phyloP scores from a whole-genome alignment of 106 monocot species.

The Cymbidium sinense region DNA sequence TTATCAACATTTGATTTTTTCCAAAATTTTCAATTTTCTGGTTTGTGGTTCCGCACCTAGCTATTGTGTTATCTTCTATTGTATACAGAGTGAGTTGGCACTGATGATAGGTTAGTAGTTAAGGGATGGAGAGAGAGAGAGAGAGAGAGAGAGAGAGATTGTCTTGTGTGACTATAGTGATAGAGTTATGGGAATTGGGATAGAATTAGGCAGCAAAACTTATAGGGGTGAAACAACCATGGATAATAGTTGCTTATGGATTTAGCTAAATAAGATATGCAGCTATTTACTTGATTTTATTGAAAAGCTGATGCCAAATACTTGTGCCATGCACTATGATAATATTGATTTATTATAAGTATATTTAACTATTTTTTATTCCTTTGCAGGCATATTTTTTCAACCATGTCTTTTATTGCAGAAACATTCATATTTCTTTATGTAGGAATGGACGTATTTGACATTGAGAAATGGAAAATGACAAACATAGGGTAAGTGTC shows the following conservation, averaged over 20 bases:
- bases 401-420: constrained; percentile 73
- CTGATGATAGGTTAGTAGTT: too few species aligned
- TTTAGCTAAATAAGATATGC: background rate
- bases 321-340: background rate
- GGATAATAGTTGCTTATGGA: background rate
- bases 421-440: constrained; percentile 81
- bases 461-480: constrained; percentile 70
- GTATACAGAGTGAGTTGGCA: too few species aligned
- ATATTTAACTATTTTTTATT: background rate
- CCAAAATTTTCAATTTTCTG: too few species aligned
- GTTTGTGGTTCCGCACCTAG: too few species aligned
- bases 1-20: too few species aligned
- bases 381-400: constrained; percentile 71
- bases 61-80: too few species aligned
- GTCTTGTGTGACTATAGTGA: background rate
- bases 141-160: too few species aligned
- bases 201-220: background rate
- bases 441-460: constrained; percentile 82
- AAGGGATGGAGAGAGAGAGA: too few species aligned
- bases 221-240: too few species aligned
- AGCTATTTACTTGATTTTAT: background rate
- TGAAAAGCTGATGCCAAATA: background rate
- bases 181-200: background rate
- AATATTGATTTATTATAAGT: background rate
- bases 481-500: constrained; percentile 35